Evolutionary conservation across 2,329 filamentous ascomycete genomes (phyloP).

Genomic region (Paraconiothyrium brasiliense): DNA sequence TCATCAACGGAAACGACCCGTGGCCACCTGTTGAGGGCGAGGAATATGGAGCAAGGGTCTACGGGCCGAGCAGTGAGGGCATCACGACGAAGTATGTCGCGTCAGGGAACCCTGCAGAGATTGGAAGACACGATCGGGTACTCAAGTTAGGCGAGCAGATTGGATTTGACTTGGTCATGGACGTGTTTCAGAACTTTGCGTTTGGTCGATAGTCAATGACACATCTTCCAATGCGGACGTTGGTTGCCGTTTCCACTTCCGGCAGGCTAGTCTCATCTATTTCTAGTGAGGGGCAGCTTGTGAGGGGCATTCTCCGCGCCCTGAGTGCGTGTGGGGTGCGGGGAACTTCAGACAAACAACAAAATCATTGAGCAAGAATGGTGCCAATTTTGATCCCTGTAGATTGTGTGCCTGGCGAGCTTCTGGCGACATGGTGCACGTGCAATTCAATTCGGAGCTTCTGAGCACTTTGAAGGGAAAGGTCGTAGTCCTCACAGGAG

Average conservation of each 20-base stretch:
- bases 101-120: constrained; percentile 34
- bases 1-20: constrained; percentile 43
- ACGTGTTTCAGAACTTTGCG: constrained; percentile 40
- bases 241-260: neutral
- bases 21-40: constrained; percentile 41
- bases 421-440: constrained; percentile 25
- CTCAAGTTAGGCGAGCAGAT: constrained; percentile 38
- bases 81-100: constrained; percentile 37
- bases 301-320: constrained; percentile 7
- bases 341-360: constrained; percentile 1
- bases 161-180: constrained; percentile 37
- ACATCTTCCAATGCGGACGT: too few relatives aligned
- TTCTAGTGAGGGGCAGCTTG: constrained; percentile 5
- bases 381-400: neutral
- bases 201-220: constrained; percentile 26
- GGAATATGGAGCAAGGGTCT: constrained; percentile 37
- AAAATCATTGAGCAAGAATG: neutral
- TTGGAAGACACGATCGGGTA: constrained; percentile 36
- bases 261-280: neutral
- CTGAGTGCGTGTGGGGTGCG: constrained; percentile 13
- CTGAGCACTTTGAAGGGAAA: constrained; percentile 24
- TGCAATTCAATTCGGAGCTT: constrained; percentile 29
- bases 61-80: constrained; percentile 41
- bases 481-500: constrained; percentile 34
- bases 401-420: neutral